phyloP scores from a whole-genome alignment of 306 rosid genomes.

The Calophaca sinica region DNA sequence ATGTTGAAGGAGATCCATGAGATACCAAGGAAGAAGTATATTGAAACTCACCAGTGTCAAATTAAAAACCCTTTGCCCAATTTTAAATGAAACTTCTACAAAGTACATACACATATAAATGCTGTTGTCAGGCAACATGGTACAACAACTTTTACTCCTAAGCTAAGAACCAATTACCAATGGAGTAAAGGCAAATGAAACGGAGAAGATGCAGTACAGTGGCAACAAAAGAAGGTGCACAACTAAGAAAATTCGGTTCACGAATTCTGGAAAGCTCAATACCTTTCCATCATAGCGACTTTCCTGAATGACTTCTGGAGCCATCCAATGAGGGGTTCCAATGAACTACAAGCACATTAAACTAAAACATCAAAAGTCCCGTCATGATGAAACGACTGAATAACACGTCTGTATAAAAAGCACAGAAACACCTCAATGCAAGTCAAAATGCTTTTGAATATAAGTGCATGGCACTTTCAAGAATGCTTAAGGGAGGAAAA shows the following conservation, averaged over 20 bases:
- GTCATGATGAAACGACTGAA: conserved; percentile 33
- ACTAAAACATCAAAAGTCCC: conserved; percentile 43
- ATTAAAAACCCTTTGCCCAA: not conserved
- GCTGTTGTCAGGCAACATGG: not conserved
- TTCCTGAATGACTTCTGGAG: conserved; percentile 99
- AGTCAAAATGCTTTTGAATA: conserved; percentile 16
- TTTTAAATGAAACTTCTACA: conserved; percentile 1
- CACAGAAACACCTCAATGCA: conserved; percentile 35
- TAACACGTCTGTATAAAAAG: conserved; percentile 33
- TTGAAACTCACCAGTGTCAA: conserved; percentile 9
- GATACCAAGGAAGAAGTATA: conserved; percentile 12
- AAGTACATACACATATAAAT: not conserved
- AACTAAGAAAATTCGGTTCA: conserved; percentile 41
- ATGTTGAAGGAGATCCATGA: conserved; percentile 7
- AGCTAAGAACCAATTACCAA: conserved; percentile 1
- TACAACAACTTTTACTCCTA: conserved; percentile 26
- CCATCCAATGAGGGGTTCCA: conserved; percentile 99
- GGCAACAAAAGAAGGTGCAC: conserved; percentile 32
- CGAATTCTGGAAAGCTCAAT: conserved; percentile 37
- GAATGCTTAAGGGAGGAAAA: not conserved
- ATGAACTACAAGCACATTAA: conserved; percentile 75
- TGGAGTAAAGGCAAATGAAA: conserved; percentile 5
- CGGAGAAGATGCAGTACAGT: conserved; percentile 30
- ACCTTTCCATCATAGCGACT: conserved; percentile 99
- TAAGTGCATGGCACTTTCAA: conserved; percentile 30